These are phyloP conservation scores for Edaphochlamys debaryana DNA, from an alignment of 139 green algal genomes.

Conservation along the genomic window DNA sequence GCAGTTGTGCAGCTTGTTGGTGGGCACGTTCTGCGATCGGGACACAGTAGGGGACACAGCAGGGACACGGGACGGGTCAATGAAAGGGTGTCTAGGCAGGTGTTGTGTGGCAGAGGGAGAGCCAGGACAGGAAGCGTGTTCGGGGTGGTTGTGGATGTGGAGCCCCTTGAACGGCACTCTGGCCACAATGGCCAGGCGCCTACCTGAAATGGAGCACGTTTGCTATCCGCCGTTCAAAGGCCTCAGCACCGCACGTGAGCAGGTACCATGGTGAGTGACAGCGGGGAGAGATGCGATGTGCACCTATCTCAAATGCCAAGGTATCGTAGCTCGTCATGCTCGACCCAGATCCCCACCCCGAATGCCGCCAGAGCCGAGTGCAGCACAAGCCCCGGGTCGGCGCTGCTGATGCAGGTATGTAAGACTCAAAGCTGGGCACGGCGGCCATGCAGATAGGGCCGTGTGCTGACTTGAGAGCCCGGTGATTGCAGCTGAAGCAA, in stretches of 20 bases:
- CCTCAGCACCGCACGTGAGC: background rate
- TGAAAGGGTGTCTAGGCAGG: background rate
- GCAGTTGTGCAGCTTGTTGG: conserved; percentile 91
- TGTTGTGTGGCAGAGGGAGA: background rate
- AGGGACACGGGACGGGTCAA: background rate
- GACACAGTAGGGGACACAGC: too few relatives aligned
- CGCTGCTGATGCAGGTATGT: too few relatives aligned
- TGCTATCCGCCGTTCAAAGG: conserved; percentile 28
- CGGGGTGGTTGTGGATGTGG: background rate
- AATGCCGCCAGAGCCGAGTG: too few relatives aligned
- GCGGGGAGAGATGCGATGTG: too few relatives aligned
- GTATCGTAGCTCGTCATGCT: too few relatives aligned
- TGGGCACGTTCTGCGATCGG: conserved; percentile 84
- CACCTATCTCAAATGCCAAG: too few relatives aligned
- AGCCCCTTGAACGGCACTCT: conserved; percentile 3
- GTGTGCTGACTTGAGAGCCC: background rate
- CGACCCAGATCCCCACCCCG: too few relatives aligned
- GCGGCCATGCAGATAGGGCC: too few relatives aligned
- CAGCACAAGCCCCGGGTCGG: too few relatives aligned
- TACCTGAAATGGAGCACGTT: background rate
- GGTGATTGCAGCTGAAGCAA: conserved; percentile 6
- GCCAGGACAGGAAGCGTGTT: background rate
- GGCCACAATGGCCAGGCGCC: background rate
- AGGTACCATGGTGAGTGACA: conserved; percentile 15
- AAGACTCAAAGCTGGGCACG: too few relatives aligned